Evolutionary conservation across 2,329 filamentous ascomycete genomes (phyloP), one percentile per base, ranked within the genome.

Genomic region (Ophiocordyceps robertsii): DNA sequence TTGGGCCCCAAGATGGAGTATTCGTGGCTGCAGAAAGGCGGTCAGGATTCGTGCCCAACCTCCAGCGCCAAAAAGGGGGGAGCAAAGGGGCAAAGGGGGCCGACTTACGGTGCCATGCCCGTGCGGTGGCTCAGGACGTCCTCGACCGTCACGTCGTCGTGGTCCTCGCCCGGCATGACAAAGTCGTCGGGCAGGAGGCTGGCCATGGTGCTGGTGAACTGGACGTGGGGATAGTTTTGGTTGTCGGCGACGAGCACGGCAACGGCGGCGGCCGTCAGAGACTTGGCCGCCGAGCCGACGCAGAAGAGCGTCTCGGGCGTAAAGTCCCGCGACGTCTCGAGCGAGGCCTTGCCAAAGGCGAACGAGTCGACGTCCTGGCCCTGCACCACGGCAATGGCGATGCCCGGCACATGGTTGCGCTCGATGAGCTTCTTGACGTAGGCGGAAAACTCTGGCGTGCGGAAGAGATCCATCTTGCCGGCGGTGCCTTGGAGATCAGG

Each of bases 251-350:
- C 46, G 5, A 56, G 40, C 13, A 56, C 30, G 8, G 46, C 54
- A 8, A 54, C 46, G 0, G 54, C 42, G 1, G 51, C 53, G 1
- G 51, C 54, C 2, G 54, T 56, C 38, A 56, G 45, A 2, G 50
- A 54, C 37, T 56, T 56, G 19, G 51, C 47, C 4, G 47, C 44
- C 0, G 54, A 56, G 13, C 49, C 54, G 36, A 56, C 48, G 35
- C 54, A 52, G 16, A 56, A 54, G n/a, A 55, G 44, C 19, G 53
- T 55, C 14, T 56, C 51, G 2, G 52, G 21, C 0, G 51, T 53
- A 31, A 47, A 51, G 14, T 38, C 32, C 40, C 21, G 32, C 0
- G 41, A 38, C 2, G 50, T 47, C 2, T 52, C 48, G 0, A 56
- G 39, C 3, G 44, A 47, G 7, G 51, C 48, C 13, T 42, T 32